phyloP scores from a whole-genome alignment of 371 early-diverging fungal species.

The Haplosporangium sp. region DNA sequence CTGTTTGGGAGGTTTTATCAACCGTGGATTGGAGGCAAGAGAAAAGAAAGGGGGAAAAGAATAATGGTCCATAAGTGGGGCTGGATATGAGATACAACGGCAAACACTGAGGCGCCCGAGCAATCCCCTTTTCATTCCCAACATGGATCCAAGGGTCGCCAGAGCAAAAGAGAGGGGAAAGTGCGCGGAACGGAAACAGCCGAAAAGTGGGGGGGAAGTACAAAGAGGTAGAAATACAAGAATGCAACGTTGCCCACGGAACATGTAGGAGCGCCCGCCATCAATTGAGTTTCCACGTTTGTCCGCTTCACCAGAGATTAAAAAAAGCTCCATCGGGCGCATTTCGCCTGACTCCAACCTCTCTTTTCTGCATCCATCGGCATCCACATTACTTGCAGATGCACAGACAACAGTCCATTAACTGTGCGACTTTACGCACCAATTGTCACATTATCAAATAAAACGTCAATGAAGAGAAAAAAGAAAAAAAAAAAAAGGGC shows the following conservation, averaged over 20 bases:
- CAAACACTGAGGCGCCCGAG: too few species aligned
- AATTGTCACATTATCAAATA: too few species aligned
- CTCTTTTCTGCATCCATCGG: neutral
- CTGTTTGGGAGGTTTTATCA: conserved; percentile 2
- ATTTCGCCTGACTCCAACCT: neutral
- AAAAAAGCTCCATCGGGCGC: too few species aligned
- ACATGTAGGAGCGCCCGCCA: conserved; percentile 10
- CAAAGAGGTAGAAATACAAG: neutral
- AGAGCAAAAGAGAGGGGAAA: too few species aligned
- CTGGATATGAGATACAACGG: too few species aligned
- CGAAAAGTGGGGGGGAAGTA: neutral
- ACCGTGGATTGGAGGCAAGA: neutral
- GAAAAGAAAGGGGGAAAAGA: conserved; percentile 1
- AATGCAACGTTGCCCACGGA: conserved; percentile 13
- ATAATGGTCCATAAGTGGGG: neutral
- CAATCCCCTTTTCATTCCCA: too few species aligned
- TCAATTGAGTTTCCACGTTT: conserved; percentile 3
- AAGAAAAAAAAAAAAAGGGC: conserved; percentile 4
- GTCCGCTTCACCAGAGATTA: too few species aligned
- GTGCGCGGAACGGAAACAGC: too few species aligned
- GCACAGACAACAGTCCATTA: too few species aligned
- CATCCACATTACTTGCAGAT: too few species aligned
- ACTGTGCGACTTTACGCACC: too few species aligned
- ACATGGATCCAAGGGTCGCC: too few species aligned
- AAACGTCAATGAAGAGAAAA: neutral